Evolutionary conservation across 2,329 filamentous ascomycete genomes (phyloP).

Genomic region (Coleophoma eucalyptorum): DNA sequence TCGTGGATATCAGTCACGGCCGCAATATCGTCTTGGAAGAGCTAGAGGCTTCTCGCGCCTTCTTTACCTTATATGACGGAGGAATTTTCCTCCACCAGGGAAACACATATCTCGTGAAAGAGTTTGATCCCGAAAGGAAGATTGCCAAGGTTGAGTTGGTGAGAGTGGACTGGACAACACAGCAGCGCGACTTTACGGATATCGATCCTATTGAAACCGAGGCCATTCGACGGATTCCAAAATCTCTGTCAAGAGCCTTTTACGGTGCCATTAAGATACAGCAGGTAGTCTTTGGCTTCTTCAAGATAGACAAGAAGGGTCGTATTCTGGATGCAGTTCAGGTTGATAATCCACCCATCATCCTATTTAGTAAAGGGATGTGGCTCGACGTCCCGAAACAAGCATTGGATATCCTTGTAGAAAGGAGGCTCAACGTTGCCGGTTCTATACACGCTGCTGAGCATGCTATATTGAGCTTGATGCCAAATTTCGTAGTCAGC

Average conservation of each 20-base stretch:
- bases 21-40: conserved; percentile 88
- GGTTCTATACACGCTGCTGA: conserved; percentile 93
- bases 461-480: conserved; percentile 80
- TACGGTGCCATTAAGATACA: conserved; percentile 83
- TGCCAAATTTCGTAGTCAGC: conserved; percentile 87
- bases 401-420: conserved; percentile 75
- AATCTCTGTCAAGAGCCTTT: conserved; percentile 67
- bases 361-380: conserved; percentile 82
- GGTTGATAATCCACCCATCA: conserved; percentile 89
- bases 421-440: conserved; percentile 71
- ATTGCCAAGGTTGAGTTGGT: conserved; percentile 87
- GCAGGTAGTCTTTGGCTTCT: conserved; percentile 91
- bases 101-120: conserved; percentile 85
- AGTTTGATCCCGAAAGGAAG: conserved; percentile 75
- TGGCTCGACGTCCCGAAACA: conserved; percentile 87
- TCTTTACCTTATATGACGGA: conserved; percentile 94
- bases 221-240: conserved; percentile 68
- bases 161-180: conserved; percentile 91
- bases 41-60: conserved; percentile 91
- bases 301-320: conserved; percentile 86
- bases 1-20: conserved; percentile 81
- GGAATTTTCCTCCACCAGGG: conserved; percentile 97
- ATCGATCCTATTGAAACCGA: conserved; percentile 93
- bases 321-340: conserved; percentile 88
- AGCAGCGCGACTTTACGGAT: conserved; percentile 89